A percentile compares a stretch with the other conserved stretches of the same genome.
Conservation (phyloP, 179 eudicot species). For the Beta macrorhiza region DNA sequence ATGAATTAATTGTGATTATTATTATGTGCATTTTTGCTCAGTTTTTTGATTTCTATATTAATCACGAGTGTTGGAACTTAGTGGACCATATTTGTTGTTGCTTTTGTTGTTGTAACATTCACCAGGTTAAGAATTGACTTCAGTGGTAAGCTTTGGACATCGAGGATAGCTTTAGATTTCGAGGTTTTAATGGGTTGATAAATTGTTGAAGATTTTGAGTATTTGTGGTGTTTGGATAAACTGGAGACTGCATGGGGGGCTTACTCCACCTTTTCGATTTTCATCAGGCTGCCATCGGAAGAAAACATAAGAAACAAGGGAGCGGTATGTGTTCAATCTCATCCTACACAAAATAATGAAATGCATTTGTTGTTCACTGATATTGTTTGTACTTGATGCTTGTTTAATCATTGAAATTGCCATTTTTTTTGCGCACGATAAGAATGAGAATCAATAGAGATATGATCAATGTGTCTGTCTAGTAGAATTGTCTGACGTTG, state of each 20-base stretch:
- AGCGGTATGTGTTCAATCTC: constrained; percentile 34
- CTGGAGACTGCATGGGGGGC: constrained; percentile 49
- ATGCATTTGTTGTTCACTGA: neutral
- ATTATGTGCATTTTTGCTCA: neutral
- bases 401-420: neutral
- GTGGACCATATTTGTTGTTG: neutral
- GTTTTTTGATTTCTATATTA: neutral
- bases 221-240: constrained; percentile 18
- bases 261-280: constrained; percentile 47
- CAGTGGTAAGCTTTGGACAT: neutral
- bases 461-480: neutral
- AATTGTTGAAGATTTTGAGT: constrained; percentile 16
- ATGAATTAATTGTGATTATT: neutral
- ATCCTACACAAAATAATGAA: neutral
- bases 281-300: constrained; percentile 48
- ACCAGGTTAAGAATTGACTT: constrained; percentile 26
- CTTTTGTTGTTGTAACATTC: neutral
- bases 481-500: constrained; percentile 10
- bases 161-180: neutral
- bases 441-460: neutral
- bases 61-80: neutral
- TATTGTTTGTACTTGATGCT: neutral
- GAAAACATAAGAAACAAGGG: constrained; percentile 57
- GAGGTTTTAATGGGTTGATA: constrained; percentile 29
- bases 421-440: neutral